Conservation (phyloP, 306 rosid genomes). For the Cicer arietinum region DNA sequence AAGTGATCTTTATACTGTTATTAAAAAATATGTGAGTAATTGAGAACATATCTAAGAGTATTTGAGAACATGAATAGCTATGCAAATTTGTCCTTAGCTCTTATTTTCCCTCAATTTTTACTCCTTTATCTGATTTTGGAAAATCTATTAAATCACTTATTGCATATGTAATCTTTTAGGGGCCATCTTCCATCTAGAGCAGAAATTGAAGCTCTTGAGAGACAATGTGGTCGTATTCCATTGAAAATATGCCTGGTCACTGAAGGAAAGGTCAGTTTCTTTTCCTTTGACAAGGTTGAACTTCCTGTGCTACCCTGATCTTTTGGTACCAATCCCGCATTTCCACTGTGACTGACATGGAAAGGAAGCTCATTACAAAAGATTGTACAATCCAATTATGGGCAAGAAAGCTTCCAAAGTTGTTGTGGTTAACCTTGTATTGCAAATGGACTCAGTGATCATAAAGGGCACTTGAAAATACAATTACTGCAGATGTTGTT, state of each 20-base stretch:
- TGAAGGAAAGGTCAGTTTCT: conserved; percentile 73
- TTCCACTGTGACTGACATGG: not conserved
- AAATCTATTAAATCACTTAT: conserved; percentile 23
- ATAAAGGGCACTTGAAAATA: not conserved
- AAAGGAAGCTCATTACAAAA: conserved; percentile 24
- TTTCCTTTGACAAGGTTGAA: conserved; percentile 69
- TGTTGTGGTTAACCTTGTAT: conserved; percentile 17
- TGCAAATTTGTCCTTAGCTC: conserved; percentile 2
- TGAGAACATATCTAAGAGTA: conserved; percentile 15
- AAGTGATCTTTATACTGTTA: conserved; percentile 1
- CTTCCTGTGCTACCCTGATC: conserved; percentile 69
- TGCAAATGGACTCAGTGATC: not conserved
- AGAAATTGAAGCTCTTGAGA: conserved; percentile 64
- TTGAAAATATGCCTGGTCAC: conserved; percentile 65
- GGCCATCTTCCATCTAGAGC: conserved; percentile 63
- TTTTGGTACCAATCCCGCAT: conserved; percentile 13
- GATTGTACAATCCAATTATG: not conserved
- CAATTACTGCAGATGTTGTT: not conserved
- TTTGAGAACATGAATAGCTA: conserved; percentile 12
- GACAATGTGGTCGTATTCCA: conserved; percentile 63
- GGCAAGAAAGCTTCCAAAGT: not conserved
- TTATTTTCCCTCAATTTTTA: not conserved
- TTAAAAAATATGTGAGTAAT: not conserved
- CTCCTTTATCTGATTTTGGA: conserved; percentile 10
- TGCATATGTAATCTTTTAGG: conserved; percentile 53